Conservation (phyloP, 2,329 filamentous ascomycete species). For the Neobulgaria alba region DNA sequence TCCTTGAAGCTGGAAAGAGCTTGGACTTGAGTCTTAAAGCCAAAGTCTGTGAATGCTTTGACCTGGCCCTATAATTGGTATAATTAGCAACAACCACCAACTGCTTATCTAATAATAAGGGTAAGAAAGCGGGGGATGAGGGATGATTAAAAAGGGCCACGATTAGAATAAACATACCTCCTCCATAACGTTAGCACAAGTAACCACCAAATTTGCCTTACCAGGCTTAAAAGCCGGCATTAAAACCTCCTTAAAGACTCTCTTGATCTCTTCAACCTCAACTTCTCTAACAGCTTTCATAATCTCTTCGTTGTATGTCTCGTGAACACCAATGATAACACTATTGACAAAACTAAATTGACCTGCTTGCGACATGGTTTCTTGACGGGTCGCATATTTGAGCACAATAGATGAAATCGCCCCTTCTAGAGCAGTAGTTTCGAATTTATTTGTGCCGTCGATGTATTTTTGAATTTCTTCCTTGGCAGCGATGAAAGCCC, state of each 20-base stretch:
- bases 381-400: conserved; percentile 77
- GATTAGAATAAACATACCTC: conserved; percentile 51
- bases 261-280: conserved; percentile 65
- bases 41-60: conserved; percentile 62
- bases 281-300: conserved; percentile 71
- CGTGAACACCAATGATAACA: conserved; percentile 67
- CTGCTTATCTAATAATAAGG: neutral
- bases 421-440: conserved; percentile 64
- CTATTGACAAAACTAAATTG: conserved; percentile 74
- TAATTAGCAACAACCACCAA: conserved; percentile 4
- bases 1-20: conserved; percentile 76
- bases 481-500: conserved; percentile 72
- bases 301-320: conserved; percentile 70
- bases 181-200: conserved; percentile 76
- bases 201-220: conserved; percentile 77
- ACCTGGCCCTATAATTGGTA: conserved; percentile 61
- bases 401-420: conserved; percentile 87
- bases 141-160: conserved; percentile 1
- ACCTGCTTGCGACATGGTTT: conserved; percentile 75
- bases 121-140: neutral
- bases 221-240: conserved; percentile 72
- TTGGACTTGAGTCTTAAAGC: conserved; percentile 71
- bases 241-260: conserved; percentile 65
- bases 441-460: conserved; percentile 61
- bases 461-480: conserved; percentile 68